Conservation (phyloP, 257 asterid species). For the Solanum habrochaites region DNA sequence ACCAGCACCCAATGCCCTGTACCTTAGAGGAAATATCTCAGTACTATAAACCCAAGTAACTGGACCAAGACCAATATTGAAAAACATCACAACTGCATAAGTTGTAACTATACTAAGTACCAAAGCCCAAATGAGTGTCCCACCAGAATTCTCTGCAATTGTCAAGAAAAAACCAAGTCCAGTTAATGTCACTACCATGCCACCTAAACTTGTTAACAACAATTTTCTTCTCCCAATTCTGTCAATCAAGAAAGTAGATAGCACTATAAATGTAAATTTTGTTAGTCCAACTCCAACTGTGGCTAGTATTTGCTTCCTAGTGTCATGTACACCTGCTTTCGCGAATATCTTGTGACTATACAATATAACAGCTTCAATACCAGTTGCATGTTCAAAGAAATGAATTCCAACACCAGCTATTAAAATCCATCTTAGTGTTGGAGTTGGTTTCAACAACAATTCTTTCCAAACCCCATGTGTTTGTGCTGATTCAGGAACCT, state of each 20-base stretch:
- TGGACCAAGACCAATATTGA: background rate
- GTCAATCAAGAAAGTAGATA: background rate
- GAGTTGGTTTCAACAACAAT: background rate
- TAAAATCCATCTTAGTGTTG: background rate
- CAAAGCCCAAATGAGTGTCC: background rate
- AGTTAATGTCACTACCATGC: background rate
- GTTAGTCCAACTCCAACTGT: background rate
- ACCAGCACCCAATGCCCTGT: background rate
- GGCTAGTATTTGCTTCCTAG: background rate
- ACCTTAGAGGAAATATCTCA: background rate
- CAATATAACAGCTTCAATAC: background rate
- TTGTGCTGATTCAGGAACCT: background rate
- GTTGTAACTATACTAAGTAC: background rate
- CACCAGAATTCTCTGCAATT: background rate
- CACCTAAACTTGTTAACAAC: background rate
- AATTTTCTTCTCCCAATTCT: background rate
- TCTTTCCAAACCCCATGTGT: background rate
- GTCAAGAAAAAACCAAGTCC: background rate
- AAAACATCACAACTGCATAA: background rate
- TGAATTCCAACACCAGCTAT: background rate
- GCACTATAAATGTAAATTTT: background rate
- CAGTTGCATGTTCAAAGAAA: background rate
- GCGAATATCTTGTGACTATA: background rate
- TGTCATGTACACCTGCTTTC: background rate
- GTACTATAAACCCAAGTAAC: background rate